phyloP scores from a whole-genome alignment of 768 basidiomycete genomes.

The Hemileccinum impolitum region DNA sequence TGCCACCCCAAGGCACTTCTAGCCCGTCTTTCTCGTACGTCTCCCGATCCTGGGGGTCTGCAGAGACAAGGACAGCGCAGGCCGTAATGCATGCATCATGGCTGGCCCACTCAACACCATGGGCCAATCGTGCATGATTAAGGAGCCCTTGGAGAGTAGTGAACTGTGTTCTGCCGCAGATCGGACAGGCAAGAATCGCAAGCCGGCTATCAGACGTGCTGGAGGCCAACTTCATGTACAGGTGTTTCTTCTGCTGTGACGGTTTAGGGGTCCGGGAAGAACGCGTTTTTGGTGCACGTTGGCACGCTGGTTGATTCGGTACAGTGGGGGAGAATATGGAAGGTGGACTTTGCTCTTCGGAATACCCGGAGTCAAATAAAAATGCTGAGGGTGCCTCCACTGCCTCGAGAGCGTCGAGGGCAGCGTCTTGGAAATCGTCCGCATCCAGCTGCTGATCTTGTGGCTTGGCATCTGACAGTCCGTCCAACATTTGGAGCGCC shows the following conservation, averaged over 20 bases:
- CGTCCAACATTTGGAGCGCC: constrained; percentile 40
- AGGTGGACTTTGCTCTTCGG: constrained; percentile 23
- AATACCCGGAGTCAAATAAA: constrained; percentile 28
- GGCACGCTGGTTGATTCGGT: constrained; percentile 10
- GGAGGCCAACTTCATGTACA: constrained; percentile 39
- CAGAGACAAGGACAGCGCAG: constrained; percentile 38
- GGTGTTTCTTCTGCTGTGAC: constrained; percentile 33
- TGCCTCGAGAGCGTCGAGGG: constrained; percentile 41
- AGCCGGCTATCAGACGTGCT: constrained; percentile 28
- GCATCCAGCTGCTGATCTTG: constrained; percentile 18
- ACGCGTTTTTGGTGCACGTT: constrained; percentile 24
- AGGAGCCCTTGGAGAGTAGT: constrained; percentile 50
- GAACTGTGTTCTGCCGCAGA: constrained; percentile 45
- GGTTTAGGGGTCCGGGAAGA: constrained; percentile 27
- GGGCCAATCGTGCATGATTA: constrained; percentile 50
- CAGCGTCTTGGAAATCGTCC: constrained; percentile 38
- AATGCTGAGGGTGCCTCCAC: constrained; percentile 38
- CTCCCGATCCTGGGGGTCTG: constrained; percentile 33
- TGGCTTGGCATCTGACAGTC: constrained; percentile 23
- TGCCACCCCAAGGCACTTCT: constrained; percentile 31
- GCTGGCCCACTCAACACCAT: constrained; percentile 45
- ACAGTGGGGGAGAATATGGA: constrained; percentile 20
- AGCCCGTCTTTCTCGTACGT: constrained; percentile 39
- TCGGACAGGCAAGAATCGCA: constrained; percentile 38
- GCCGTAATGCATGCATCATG: constrained; percentile 50